A percentile compares a stretch with the other conserved stretches of the same genome.
phyloP scores from a whole-genome alignment of 1,284 basidiomycete species.

The Cryptococcus jaspeensis region DNA sequence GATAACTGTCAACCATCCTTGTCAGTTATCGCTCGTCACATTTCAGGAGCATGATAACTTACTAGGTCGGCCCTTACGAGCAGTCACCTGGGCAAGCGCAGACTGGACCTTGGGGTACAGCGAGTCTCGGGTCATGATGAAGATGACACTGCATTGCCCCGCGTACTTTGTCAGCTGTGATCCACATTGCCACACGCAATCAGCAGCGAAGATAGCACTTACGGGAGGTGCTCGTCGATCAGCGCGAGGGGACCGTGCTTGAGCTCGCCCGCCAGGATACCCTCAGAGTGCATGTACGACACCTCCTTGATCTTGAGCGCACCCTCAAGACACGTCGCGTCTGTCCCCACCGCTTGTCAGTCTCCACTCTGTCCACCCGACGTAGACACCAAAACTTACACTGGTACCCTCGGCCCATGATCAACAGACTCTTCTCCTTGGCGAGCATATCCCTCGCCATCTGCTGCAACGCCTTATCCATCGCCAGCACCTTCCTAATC shows the following conservation, averaged over 20 bases:
- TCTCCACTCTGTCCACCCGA: no score
- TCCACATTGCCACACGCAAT: background rate
- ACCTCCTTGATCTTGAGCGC: conserved; percentile 99
- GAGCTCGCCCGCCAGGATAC: conserved; percentile 95
- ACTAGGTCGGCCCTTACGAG: conserved; percentile 88
- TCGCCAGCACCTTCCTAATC: conserved; percentile 83
- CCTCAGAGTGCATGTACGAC: conserved; percentile 85
- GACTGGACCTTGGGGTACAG: conserved; percentile 97
- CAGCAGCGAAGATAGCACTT: conserved; percentile 13
- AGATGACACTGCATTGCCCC: conserved; percentile 63
- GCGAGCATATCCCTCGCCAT: conserved; percentile 75
- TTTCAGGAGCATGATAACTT: conserved; percentile 10
- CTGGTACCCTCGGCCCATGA: conserved; percentile 99
- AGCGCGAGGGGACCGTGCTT: conserved; percentile 98
- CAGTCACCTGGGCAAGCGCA: conserved; percentile 93
- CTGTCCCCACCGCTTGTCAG: conserved; percentile 32
- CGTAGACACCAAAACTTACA: conserved; percentile 53
- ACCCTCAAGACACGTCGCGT: conserved; percentile 96
- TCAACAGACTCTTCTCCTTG: conserved; percentile 82
- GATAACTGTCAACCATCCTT: conserved; percentile 58
- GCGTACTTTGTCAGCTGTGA: background rate
- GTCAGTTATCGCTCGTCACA: background rate
- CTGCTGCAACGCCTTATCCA: conserved; percentile 75
- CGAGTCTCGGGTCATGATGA: conserved; percentile 99
- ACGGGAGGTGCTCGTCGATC: conserved; percentile 96